A percentile compares a stretch with the other conserved stretches of the same genome.
phyloP scores from a whole-genome alignment of 2,329 filamentous ascomycete genomes.

The Penicillium sp. region DNA sequence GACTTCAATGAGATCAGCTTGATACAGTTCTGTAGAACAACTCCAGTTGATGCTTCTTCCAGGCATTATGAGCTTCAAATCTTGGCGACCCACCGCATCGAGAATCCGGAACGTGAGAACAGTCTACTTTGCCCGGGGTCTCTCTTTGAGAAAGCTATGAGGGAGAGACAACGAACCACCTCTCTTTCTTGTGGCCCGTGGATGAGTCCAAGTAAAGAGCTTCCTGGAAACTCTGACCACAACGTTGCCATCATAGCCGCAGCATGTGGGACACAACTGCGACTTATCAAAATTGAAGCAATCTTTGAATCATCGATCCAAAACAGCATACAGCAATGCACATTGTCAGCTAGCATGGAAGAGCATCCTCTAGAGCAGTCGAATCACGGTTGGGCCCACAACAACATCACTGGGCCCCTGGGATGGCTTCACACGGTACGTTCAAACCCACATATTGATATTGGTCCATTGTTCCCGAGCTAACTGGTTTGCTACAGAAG shows the following conservation, averaged over 20 bases:
- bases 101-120: conserved; percentile 5
- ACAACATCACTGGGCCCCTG: conserved; percentile 34
- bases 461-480: background rate
- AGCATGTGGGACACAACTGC: conserved; percentile 31
- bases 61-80: conserved; percentile 28
- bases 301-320: conserved; percentile 6
- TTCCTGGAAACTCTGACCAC: conserved; percentile 5
- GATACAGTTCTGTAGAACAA: conserved; percentile 26
- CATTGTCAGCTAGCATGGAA: conserved; percentile 10
- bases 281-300: conserved; percentile 27
- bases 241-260: conserved; percentile 31
- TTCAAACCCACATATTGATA: background rate
- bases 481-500: conserved; percentile 21
- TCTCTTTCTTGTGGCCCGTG: conserved; percentile 38
- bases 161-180: conserved; percentile 25
- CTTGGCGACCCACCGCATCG: conserved; percentile 25
- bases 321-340: conserved; percentile 4
- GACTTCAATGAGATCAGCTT: conserved; percentile 42
- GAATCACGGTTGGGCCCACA: conserved; percentile 9
- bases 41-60: conserved; percentile 1
- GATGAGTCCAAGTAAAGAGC: conserved; percentile 15
- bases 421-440: conserved; percentile 36
- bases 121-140: conserved; percentile 28
- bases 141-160: conserved; percentile 32
- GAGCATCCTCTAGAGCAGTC: conserved; percentile 14